These are phyloP conservation scores for Lomentospora prolificans DNA, from an alignment of 2,329 filamentous ascomycete genomes.

Conservation along the genomic window DNA sequence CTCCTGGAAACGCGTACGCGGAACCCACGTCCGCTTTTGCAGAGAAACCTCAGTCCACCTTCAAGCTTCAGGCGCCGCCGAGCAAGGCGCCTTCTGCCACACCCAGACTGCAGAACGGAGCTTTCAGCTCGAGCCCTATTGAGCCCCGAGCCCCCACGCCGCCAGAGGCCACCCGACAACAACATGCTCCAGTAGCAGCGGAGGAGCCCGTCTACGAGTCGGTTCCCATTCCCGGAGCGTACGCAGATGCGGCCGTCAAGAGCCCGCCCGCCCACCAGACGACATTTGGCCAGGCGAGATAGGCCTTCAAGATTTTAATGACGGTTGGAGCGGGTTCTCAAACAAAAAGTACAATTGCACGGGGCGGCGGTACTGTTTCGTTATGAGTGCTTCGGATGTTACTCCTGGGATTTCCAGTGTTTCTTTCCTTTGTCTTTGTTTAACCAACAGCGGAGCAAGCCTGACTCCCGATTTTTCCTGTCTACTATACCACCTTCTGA, in stretches of 20 bases:
- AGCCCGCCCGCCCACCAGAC: conserved; percentile 38
- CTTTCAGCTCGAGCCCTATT: conserved; percentile 45
- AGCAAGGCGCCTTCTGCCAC: conserved; percentile 68
- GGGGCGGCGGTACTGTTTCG: not conserved
- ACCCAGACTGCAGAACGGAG: conserved; percentile 54
- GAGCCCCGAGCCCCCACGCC: conserved; percentile 23
- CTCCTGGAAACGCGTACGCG: conserved; percentile 43
- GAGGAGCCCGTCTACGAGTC: conserved; percentile 77
- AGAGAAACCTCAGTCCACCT: conserved; percentile 46
- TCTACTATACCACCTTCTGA: not conserved
- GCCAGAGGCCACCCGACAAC: conserved; percentile 38
- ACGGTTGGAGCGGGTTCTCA: not conserved
- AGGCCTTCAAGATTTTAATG: not conserved
- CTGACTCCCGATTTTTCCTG: not conserved
- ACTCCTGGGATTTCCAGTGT: not conserved
- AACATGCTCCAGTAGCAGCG: conserved; percentile 60
- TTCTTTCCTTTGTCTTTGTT: not conserved
- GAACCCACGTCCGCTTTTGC: conserved; percentile 55
- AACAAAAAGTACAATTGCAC: not conserved
- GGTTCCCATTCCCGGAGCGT: conserved; percentile 84
- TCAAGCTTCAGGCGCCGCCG: conserved; percentile 81
- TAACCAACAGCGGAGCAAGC: not conserved
- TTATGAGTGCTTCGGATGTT: not conserved
- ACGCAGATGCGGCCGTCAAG: conserved; percentile 47
- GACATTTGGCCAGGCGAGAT: conserved; percentile 28